Evolutionary conservation across 495 filamentous ascomycete species (phyloP).

Genomic region (Neurospora sp.): DNA sequence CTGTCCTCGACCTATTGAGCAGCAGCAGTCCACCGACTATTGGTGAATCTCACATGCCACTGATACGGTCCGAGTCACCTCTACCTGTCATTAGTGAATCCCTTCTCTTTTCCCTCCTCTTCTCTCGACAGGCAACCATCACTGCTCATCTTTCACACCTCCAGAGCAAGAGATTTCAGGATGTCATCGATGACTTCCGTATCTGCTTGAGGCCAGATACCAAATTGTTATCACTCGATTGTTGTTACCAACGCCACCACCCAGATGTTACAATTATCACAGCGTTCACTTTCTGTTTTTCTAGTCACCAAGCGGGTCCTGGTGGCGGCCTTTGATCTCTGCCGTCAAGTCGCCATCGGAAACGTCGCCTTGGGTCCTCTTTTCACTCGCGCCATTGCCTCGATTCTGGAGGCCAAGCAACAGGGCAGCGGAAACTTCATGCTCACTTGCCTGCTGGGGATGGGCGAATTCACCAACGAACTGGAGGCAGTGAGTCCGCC

Average conservation of each 20-base stretch:
- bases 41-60: conserved; percentile 28
- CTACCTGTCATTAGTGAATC: conserved; percentile 23
- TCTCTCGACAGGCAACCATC: background rate
- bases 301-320: too few relatives aligned
- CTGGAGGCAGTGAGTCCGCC: background rate
- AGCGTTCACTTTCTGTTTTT: too few relatives aligned
- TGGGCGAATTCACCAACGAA: background rate
- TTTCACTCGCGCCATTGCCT: conserved; percentile 18
- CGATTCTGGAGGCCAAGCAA: background rate
- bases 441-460: background rate
- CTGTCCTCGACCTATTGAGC: too few relatives aligned
- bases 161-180: background rate
- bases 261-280: too few relatives aligned
- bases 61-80: conserved; percentile 28
- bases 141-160: background rate
- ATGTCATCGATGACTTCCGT: background rate
- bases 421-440: background rate
- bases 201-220: background rate
- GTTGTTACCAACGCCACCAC: too few relatives aligned
- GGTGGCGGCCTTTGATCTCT: background rate
- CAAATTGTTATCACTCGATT: too few relatives aligned
- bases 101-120: background rate
- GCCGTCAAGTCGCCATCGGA: conserved; percentile 1
- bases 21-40: conserved; percentile 6
- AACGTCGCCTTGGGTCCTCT: conserved; percentile 30